Base-by-base conservation (phyloP, 306 rosid genomes). In the Luffa aegyptiaca region DNA sequence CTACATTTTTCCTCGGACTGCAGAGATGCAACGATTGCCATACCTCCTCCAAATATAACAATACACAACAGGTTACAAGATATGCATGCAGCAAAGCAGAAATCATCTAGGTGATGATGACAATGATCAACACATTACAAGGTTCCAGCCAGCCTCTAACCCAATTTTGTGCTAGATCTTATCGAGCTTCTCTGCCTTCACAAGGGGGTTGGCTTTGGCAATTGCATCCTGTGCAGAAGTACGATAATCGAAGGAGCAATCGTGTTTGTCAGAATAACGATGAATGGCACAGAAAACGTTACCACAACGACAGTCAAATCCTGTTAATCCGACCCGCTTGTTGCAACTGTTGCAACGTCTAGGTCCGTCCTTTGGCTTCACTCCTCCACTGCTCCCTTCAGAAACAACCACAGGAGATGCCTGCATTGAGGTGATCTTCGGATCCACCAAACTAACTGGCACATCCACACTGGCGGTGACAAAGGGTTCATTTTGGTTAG, bases 141-240 rank as follows among this genome's bases (percentile, higher is more conserved):
- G 75, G 79, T 75, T 80, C 74, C 59, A 79, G 31, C 63, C 64
- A 6, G 5, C 70, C 21, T 73, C 18, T 77, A 82, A 61, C 77
- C 79, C 8, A 9, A 16, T 41, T n/a, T n/a, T 2, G 6, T 1
- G 3, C 86, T 80, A 93, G 76, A 93, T 91, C 85, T 91, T 93
- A 75, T 91, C 97, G 80, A 93, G 98, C 88, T 93, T 93, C 87
- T 91, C 92, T 59, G 98, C 97, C 89, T 90, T 91, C 76, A 93
- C 91, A 73, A 91, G 87, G 0, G 98, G 98, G 83, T 93, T 93
- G 85, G 97, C 98, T 84, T 89, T 90, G 18, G 95, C 95, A 55
- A 93, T 91, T 26, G 95, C 95, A 82, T 90, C 91, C 5, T 84
- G 87, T 17, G 87, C 98, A 81, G 91, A 96, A 81, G 95, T 89